phyloP scores from a whole-genome alignment of 2,329 filamentous ascomycete genomes.

The Huntiella decipiens region DNA sequence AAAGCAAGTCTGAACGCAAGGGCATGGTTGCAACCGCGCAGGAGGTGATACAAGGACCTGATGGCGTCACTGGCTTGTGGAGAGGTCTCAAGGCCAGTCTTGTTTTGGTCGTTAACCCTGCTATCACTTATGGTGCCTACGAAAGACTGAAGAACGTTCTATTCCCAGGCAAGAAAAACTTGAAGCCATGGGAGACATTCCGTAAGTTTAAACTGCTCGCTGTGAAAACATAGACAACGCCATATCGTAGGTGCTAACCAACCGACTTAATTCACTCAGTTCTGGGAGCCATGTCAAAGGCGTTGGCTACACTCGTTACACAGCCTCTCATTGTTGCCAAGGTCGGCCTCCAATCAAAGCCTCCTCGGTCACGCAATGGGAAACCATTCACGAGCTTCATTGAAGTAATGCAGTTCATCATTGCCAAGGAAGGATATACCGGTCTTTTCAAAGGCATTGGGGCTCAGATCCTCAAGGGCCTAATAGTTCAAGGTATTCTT shows the following conservation, averaged over 20 bases:
- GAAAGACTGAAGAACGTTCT: constrained; percentile 64
- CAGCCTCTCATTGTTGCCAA: constrained; percentile 96
- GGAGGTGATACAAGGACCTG: constrained; percentile 78
- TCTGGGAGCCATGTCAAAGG: constrained; percentile 81
- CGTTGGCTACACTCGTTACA: constrained; percentile 74
- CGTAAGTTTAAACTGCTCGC: constrained; percentile 35
- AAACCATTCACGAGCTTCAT: constrained; percentile 86
- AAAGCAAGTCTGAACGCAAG: constrained; percentile 66
- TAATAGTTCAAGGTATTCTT: constrained; percentile 82
- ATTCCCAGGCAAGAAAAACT: constrained; percentile 55
- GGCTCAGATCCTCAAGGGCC: constrained; percentile 79
- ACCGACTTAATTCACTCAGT: constrained; percentile 28
- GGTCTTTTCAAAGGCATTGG: constrained; percentile 95
- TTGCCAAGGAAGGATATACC: constrained; percentile 64
- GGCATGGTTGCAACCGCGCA: constrained; percentile 70
- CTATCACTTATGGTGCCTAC: constrained; percentile 94
- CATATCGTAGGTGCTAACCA: too few species aligned
- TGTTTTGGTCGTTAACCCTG: constrained; percentile 86
- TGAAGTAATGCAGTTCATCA: constrained; percentile 88
- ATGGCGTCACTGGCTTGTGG: constrained; percentile 81
- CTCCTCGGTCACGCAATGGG: constrained; percentile 63
- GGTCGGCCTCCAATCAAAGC: constrained; percentile 85
- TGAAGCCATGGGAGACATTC: constrained; percentile 80
- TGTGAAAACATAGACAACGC: background rate
- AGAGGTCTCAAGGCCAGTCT: constrained; percentile 88